A percentile compares a stretch with the other conserved stretches of the same genome.
Conservation (phyloP, 352 stramenopile genomes). For the Phytophthora sp. region DNA sequence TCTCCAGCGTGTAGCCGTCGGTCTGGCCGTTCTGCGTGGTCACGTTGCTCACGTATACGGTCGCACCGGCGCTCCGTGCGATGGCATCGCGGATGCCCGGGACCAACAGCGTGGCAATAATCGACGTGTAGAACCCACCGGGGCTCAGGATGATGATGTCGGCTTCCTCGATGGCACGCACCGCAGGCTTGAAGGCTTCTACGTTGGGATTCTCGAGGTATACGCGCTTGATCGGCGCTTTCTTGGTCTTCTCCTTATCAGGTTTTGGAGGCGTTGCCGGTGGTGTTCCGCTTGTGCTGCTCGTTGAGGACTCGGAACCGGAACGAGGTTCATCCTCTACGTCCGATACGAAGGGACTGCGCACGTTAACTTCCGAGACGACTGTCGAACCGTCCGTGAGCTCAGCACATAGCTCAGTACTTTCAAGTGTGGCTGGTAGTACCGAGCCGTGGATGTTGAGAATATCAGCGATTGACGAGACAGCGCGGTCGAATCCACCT, state of each 20-base stretch:
- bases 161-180: conserved; percentile 85
- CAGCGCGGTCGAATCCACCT: conserved; percentile 78
- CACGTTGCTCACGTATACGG: conserved; percentile 89
- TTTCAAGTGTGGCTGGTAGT: conserved; percentile 83
- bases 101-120: conserved; percentile 81
- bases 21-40: conserved; percentile 85
- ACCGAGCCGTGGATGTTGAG: conserved; percentile 86
- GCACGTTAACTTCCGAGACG: conserved; percentile 85
- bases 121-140: conserved; percentile 88
- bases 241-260: conserved; percentile 49
- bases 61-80: conserved; percentile 61
- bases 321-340: conserved; percentile 28
- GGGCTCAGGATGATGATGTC: conserved; percentile 86
- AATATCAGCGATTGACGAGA: conserved; percentile 85
- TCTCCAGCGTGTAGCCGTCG: conserved; percentile 74
- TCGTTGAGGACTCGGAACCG: conserved; percentile 27
- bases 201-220: conserved; percentile 81
- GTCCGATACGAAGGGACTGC: conserved; percentile 60
- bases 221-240: conserved; percentile 80
- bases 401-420: conserved; percentile 81
- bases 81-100: conserved; percentile 87
- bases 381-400: conserved; percentile 75
- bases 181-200: conserved; percentile 69
- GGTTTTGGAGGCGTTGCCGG: conserved; percentile 28
- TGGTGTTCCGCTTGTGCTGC: conserved; percentile 28